Evolutionary conservation across 1,284 basidiomycete species (phyloP).

Genomic region (Singerocomus rubriflavus): DNA sequence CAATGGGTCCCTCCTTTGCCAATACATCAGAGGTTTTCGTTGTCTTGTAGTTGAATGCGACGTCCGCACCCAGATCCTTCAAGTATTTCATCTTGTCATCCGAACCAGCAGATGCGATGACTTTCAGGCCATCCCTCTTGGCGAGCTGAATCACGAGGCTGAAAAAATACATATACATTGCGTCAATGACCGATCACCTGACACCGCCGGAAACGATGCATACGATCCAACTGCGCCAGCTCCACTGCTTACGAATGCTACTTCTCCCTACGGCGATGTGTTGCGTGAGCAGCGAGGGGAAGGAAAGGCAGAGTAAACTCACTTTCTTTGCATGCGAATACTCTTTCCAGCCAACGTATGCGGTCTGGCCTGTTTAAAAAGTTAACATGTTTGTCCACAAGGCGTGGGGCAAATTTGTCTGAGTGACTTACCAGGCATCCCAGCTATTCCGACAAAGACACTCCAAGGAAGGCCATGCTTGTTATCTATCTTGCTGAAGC

Average conservation of each 20-base stretch:
- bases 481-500: slow-evolving; percentile 15
- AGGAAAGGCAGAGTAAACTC: not conserved
- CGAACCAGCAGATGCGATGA: slow-evolving; percentile 40
- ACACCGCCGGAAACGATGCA: not conserved
- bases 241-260: slow-evolving; percentile 17
- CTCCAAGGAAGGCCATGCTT: slow-evolving; percentile 18
- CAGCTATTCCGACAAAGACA: slow-evolving; percentile 14
- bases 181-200: not conserved
- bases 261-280: slow-evolving; percentile 12
- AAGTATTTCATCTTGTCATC: slow-evolving; percentile 40
- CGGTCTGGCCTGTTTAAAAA: slow-evolving; percentile 15
- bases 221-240: slow-evolving; percentile 25
- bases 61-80: slow-evolving; percentile 37
- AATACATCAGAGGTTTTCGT: slow-evolving; percentile 27
- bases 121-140: slow-evolving; percentile 37
- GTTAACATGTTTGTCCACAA: no score
- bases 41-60: slow-evolving; percentile 40
- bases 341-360: slow-evolving; percentile 25
- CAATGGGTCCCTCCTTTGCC: slow-evolving; percentile 22
- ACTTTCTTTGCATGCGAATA: slow-evolving; percentile 19
- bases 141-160: slow-evolving; percentile 34
- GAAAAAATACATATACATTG: not conserved
- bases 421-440: slow-evolving; percentile 7
- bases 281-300: not conserved
- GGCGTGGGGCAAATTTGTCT: not conserved